These are phyloP conservation scores for Sapria himalayana DNA, from an alignment of 345 rosid genomes.

Conservation along the genomic window DNA sequence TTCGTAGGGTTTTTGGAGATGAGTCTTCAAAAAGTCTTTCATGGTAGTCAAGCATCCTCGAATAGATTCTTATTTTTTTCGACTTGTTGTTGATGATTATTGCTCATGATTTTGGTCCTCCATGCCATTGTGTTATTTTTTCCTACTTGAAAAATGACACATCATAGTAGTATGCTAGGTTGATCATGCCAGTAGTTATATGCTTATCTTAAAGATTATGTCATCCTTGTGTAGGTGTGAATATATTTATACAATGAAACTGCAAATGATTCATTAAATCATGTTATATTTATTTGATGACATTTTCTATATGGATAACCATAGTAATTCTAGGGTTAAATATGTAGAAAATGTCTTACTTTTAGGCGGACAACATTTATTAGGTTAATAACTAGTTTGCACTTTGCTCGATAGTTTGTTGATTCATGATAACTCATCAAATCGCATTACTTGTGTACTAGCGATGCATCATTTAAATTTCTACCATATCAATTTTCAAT, in stretches of 20 bases:
- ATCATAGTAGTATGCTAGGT: too few species aligned
- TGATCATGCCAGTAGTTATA: too few species aligned
- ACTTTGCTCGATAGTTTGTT: background rate
- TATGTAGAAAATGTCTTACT: background rate
- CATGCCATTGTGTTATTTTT: too few species aligned
- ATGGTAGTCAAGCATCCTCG: too few species aligned
- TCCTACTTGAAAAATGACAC: too few species aligned
- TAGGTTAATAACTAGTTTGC: background rate
- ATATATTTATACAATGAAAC: background rate
- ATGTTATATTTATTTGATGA: background rate
- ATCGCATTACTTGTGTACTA: slow-evolving; percentile 3
- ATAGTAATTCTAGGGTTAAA: background rate
- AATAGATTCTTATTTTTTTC: too few species aligned
- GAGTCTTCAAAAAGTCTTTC: too few species aligned
- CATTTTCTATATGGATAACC: background rate
- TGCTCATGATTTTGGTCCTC: too few species aligned
- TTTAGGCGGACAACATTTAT: too few species aligned
- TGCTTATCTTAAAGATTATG: too few species aligned
- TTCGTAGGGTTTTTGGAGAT: too few species aligned
- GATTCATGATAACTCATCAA: slow-evolving; percentile 6
- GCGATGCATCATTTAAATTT: slow-evolving; percentile 10
- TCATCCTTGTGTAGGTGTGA: background rate
- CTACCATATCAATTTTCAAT: slow-evolving; percentile 6
- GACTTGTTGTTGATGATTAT: too few species aligned
- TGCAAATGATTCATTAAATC: slow-evolving; percentile 2